Percentiles rank a stretch among this genome's conserved stretches.
Conservation (phyloP, 2,329 filamentous ascomycete species). For the Berkeleyomyces basicola region DNA sequence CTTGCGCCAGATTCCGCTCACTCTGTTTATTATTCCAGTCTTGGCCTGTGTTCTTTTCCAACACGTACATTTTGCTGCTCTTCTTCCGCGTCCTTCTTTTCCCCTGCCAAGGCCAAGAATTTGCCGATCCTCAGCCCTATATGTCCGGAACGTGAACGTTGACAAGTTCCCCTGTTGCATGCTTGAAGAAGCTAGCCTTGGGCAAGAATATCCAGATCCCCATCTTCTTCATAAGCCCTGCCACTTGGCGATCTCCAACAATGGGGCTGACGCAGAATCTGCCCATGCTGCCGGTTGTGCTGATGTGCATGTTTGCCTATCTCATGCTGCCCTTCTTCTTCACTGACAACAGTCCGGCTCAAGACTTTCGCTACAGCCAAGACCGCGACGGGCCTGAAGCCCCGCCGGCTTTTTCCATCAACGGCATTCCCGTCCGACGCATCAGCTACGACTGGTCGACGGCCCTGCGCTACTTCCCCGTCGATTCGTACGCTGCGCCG, state of each 20-base stretch:
- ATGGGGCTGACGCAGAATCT: conserved; percentile 4
- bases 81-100: not conserved
- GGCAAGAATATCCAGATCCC: not conserved
- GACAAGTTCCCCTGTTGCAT: not conserved
- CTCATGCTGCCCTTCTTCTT: conserved; percentile 7
- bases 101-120: not conserved
- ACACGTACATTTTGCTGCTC: not conserved
- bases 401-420: not conserved
- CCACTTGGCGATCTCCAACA: not conserved
- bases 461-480: conserved; percentile 18
- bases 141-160: not conserved
- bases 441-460: conserved; percentile 21
- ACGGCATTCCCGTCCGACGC: conserved; percentile 16
- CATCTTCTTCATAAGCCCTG: not conserved
- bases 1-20: too few species aligned
- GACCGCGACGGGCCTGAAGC: not conserved
- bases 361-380: not conserved
- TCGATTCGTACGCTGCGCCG: conserved; percentile 20
- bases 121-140: not conserved
- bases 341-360: not conserved
- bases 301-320: conserved; percentile 6
- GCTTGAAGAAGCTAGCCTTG: not conserved
- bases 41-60: too few species aligned
- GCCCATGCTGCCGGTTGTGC: conserved; percentile 2
- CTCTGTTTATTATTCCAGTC: too few species aligned